Conservation (phyloP, 345 rosid species). For the Salix exigua region DNA sequence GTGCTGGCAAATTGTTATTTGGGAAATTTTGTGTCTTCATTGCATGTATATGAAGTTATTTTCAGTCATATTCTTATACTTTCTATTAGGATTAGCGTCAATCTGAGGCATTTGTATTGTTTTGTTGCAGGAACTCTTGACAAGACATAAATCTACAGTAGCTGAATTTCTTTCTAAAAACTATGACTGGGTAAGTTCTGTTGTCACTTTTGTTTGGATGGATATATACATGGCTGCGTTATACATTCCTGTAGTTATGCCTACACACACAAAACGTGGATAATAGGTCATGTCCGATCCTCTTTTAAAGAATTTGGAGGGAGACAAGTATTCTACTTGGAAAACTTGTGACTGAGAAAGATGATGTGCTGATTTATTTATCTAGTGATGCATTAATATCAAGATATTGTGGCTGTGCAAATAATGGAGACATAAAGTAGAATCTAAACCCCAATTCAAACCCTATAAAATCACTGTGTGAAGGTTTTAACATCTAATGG, state of each 20-base stretch:
- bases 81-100: constrained; percentile 1
- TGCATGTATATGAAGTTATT: neutral
- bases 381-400: neutral
- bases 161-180: constrained; percentile 89
- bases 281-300: neutral
- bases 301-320: neutral
- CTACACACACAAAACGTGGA: neutral
- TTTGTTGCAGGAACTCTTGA: constrained; percentile 75
- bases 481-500: neutral
- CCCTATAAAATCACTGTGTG: neutral
- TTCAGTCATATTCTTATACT: neutral
- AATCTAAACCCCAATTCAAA: neutral
- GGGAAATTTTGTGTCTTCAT: neutral
- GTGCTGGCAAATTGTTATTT: neutral
- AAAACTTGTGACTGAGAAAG: neutral
- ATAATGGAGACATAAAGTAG: neutral
- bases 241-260: neutral
- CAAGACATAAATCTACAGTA: constrained; percentile 97
- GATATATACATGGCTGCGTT: neutral
- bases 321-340: neutral
- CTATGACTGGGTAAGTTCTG: constrained; percentile 82
- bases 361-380: neutral
- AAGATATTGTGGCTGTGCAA: neutral
- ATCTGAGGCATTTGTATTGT: constrained; percentile 18
- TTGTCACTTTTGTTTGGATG: neutral